A percentile compares a stretch with the other conserved stretches of the same genome.
Evolutionary conservation across 306 rosid genomes (phyloP).

Genomic region (Inga oerstediana): DNA sequence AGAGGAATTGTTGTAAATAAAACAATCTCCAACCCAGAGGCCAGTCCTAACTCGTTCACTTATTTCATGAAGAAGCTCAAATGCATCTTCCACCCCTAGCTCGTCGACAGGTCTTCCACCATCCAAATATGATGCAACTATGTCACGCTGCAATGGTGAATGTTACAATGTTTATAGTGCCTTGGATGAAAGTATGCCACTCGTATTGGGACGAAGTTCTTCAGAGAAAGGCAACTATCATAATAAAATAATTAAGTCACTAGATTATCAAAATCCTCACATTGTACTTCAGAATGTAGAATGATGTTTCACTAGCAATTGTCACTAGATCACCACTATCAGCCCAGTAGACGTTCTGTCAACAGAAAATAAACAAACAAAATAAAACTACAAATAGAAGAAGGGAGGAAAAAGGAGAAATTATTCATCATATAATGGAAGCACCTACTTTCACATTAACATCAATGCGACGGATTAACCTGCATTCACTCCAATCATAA

Average conservation of each 20-base stretch:
- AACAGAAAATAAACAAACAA: slow-evolving; percentile 16
- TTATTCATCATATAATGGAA: slow-evolving; percentile 26
- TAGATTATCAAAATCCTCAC: slow-evolving; percentile 54
- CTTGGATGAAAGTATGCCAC: background rate
- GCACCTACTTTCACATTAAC: slow-evolving; percentile 88
- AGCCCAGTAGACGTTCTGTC: slow-evolving; percentile 98
- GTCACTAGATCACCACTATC: slow-evolving; percentile 97
- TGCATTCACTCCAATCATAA: slow-evolving; percentile 98
- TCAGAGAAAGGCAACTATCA: background rate
- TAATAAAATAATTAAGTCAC: slow-evolving; percentile 24
- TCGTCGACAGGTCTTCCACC: slow-evolving; percentile 94
- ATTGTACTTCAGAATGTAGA: slow-evolving; percentile 94
- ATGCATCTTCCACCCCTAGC: slow-evolving; percentile 97
- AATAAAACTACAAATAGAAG: slow-evolving; percentile 17
- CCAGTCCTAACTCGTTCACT: slow-evolving; percentile 98
- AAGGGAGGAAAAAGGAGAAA: slow-evolving; percentile 16
- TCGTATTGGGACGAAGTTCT: background rate
- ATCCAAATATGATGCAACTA: slow-evolving; percentile 81
- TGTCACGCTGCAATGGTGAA: slow-evolving; percentile 76
- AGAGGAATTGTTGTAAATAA: slow-evolving; percentile 94
- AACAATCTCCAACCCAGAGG: slow-evolving; percentile 99
- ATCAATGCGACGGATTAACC: slow-evolving; percentile 92
- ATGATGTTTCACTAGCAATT: slow-evolving; percentile 86
- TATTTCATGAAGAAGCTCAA: slow-evolving; percentile 96
- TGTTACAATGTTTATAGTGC: slow-evolving; percentile 30